Conservation (phyloP, 2,329 filamentous ascomycete genomes). For the Hymenoscyphus fructigenus region DNA sequence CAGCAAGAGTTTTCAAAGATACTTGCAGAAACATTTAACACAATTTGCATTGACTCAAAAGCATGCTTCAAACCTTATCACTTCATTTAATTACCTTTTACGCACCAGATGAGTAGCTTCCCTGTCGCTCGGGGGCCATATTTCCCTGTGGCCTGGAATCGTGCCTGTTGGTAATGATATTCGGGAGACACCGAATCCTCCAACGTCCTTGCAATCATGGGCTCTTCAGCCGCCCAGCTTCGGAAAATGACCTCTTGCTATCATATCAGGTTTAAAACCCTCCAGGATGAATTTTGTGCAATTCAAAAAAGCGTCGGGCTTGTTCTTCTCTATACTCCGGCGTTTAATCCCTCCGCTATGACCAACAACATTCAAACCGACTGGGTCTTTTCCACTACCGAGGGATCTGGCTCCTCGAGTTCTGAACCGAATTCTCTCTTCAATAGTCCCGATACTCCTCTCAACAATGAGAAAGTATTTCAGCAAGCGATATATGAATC, state of each 20-base stretch:
- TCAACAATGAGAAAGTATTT: neutral
- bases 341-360: neutral
- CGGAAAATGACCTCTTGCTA: constrained; percentile 8
- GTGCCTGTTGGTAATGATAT: neutral
- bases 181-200: neutral
- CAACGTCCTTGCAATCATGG: neutral
- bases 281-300: constrained; percentile 17
- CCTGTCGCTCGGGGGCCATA: neutral
- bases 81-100: neutral
- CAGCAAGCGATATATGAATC: neutral
- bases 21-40: neutral
- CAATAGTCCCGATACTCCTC: neutral
- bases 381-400: neutral
- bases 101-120: neutral
- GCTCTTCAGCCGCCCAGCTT: neutral
- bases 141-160: neutral
- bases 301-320: constrained; percentile 6
- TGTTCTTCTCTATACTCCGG: neutral
- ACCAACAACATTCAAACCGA: neutral
- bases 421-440: neutral
- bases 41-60: neutral
- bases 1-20: neutral
- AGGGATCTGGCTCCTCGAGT: neutral
- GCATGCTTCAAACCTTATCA: neutral
- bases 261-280: constrained; percentile 11